These are phyloP conservation scores for Bryoglossum gracile DNA, from an alignment of 495 filamentous ascomycete genomes.

Conservation along the genomic window DNA sequence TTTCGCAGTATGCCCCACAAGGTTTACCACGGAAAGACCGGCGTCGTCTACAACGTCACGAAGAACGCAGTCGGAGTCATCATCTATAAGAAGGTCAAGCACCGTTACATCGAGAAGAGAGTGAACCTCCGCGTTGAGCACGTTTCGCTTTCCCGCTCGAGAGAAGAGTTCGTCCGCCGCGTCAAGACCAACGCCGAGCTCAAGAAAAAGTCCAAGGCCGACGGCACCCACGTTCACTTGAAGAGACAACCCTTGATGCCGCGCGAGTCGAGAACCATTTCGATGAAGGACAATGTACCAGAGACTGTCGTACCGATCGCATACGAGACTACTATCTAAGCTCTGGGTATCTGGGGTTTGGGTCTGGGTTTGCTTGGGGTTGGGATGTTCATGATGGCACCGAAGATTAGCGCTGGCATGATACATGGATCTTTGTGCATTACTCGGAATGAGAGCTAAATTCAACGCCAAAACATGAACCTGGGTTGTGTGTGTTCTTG, in stretches of 20 bases:
- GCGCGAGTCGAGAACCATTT: conserved; percentile 70
- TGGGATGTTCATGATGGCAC: conserved; percentile 17
- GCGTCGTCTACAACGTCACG: conserved; percentile 96
- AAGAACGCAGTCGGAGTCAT: conserved; percentile 94
- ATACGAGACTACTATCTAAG: conserved; percentile 98
- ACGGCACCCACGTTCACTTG: conserved; percentile 77
- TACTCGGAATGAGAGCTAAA: conserved; percentile 25
- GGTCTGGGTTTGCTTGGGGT: conserved; percentile 27
- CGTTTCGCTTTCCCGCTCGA: conserved; percentile 83
- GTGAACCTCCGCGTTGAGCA: conserved; percentile 98
- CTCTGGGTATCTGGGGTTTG: conserved; percentile 25
- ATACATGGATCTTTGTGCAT: conserved; percentile 25
- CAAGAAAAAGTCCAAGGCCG: conserved; percentile 84
- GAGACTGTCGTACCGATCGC: conserved; percentile 87
- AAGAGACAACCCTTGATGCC: conserved; percentile 84
- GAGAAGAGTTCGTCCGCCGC: conserved; percentile 90
- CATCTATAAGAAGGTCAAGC: conserved; percentile 96
- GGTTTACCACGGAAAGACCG: conserved; percentile 98
- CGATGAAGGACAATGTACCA: conserved; percentile 66
- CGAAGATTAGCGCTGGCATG: conserved; percentile 24
- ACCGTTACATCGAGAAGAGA: conserved; percentile 99
- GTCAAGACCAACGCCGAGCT: conserved; percentile 92
- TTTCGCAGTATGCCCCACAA: conserved; percentile 87
- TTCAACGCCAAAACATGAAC: conserved; percentile 20
- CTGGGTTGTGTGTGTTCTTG: background rate